Base-by-base conservation (phyloP, 805 yeast genomes). In the Wickerhamomyces mucosus region DNA sequence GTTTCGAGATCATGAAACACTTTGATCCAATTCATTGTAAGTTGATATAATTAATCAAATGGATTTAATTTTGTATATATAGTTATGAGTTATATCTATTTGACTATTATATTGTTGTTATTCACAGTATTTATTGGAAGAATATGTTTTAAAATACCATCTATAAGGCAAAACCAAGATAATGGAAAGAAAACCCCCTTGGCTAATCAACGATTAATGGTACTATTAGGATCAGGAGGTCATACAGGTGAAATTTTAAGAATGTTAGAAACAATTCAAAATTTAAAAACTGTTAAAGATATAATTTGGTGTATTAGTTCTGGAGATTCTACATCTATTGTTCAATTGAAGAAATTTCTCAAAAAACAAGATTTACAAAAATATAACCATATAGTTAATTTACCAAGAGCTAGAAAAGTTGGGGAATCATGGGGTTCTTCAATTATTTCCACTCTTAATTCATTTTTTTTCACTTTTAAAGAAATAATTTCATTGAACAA, bases 171-270 rank as follows among this genome's bases (percentile, higher is more conserved):
- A 22, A 13, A 18, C 21, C 5, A n/a, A n/a, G n/a, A n/a, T n/a
- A n/a, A n/a, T n/a, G n/a, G n/a, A n/a, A n/a, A n/a, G n/a, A 14
- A 10, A 13, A 16, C 13, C 16, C n/a, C 7, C 4, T 14, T 3
- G 13, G 16, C 10, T 31, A 29, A 16, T 22, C 31, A 6, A n/a
- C n/a, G n/a, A n/a, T 5, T 49, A 9, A 46, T 49, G 51, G 44
- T 49, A 3, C 30, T 85, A n/a, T 57, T 89, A 9, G 97, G 97
- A 0, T 85, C 96, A 1, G 98, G 98, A 3, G 97, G 96, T 3
- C 97, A 86, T 48, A 86, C 96, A 0, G 96, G 96, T 2, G 96
- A 89, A 53, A 84, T 89, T 94, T 53, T 88, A n/a, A 61, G 88
- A 17, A 61, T 89, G 13, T 51, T 84, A 8, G 38, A 50, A 5